phyloP scores from a whole-genome alignment of 495 filamentous ascomycete species.

The Pseudoneurospora amorphoporcata region DNA sequence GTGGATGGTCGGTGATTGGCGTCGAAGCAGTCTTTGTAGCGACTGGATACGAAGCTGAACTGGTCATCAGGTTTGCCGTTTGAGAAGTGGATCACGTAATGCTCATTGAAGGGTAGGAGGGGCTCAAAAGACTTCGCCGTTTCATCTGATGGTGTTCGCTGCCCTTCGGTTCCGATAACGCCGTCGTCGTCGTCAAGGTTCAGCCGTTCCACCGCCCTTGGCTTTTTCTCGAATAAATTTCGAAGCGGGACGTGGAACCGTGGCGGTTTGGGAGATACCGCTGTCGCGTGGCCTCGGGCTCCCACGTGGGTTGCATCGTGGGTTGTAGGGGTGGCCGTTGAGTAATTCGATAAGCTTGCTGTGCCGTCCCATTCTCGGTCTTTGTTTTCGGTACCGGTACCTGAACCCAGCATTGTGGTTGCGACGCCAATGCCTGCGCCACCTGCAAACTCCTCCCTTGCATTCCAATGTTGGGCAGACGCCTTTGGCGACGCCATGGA shows the following conservation, averaged over 20 bases:
- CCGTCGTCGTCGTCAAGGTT: background rate
- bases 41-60: constrained; percentile 21
- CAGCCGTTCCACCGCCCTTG: background rate
- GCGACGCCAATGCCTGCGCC: background rate
- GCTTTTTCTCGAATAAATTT: background rate
- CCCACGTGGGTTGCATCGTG: background rate
- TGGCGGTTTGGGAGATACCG: background rate
- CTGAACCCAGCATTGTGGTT: background rate
- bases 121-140: constrained; percentile 13
- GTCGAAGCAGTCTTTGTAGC: background rate
- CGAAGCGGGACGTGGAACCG: background rate
- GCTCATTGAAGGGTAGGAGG: constrained; percentile 31
- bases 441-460: background rate
- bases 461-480: background rate
- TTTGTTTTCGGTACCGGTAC: background rate
- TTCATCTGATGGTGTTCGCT: background rate
- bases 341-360: background rate
- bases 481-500: background rate
- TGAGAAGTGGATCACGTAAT: constrained; percentile 32
- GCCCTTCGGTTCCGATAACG: background rate
- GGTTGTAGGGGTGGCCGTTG: background rate
- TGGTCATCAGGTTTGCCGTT: constrained; percentile 13
- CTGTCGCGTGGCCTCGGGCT: background rate
- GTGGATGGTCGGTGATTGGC: background rate
- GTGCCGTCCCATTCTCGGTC: background rate